Conservation (phyloP, 2,329 filamentous ascomycete genomes). For the Scleromitrula shiraiana region DNA sequence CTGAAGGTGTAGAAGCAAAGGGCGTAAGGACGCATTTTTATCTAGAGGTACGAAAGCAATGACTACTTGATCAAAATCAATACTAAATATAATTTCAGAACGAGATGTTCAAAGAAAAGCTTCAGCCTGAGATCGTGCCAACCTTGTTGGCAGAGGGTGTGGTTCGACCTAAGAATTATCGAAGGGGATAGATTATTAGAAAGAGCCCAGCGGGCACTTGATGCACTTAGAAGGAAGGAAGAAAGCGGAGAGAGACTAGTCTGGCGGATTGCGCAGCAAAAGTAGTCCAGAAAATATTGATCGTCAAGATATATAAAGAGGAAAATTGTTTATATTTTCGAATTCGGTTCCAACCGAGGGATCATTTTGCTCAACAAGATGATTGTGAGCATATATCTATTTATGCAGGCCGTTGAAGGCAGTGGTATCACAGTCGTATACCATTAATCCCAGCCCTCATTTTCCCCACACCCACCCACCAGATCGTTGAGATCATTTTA, state of each 20-base stretch:
- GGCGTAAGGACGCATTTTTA: slow-evolving; percentile 52
- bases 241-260: slow-evolving; percentile 39
- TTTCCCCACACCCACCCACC: slow-evolving; percentile 5
- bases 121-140: slow-evolving; percentile 24
- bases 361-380: neutral
- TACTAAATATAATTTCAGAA: slow-evolving; percentile 36
- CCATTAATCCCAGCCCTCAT: slow-evolving; percentile 1
- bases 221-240: slow-evolving; percentile 35
- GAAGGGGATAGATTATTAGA: slow-evolving; percentile 33
- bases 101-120: slow-evolving; percentile 38
- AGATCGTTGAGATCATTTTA: slow-evolving; percentile 27
- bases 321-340: too few relatives aligned
- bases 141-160: slow-evolving; percentile 30
- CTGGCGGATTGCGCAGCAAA: slow-evolving; percentile 16
- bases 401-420: slow-evolving; percentile 12
- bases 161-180: slow-evolving; percentile 35
- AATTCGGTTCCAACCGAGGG: neutral
- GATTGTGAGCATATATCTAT: neutral
- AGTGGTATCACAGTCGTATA: slow-evolving; percentile 6
- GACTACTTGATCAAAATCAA: neutral
- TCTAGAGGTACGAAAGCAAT: slow-evolving; percentile 33
- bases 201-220: slow-evolving; percentile 34
- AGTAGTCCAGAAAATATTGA: neutral
- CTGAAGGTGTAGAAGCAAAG: slow-evolving; percentile 40
- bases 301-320: neutral